These are phyloP conservation scores for Pittosporum tobira DNA, from an alignment of 129 eudicot genomes.

Conservation along the genomic window DNA sequence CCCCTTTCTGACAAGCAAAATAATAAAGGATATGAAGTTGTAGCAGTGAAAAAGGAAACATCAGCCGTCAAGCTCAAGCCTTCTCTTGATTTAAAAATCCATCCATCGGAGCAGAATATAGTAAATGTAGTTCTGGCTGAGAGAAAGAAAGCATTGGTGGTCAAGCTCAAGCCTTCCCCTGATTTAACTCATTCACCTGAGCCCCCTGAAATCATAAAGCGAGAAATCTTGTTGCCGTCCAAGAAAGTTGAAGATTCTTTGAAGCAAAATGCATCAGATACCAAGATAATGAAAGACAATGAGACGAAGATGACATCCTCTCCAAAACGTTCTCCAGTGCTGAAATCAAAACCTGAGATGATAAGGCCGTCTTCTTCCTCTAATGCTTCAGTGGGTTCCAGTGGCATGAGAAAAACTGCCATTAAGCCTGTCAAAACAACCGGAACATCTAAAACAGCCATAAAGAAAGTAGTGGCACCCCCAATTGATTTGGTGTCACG, in stretches of 20 bases:
- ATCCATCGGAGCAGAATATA: constrained; percentile 3
- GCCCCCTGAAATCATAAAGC: constrained; percentile 35
- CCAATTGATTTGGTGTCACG: constrained; percentile 19
- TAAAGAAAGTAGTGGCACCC: constrained; percentile 24
- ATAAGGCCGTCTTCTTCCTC: constrained; percentile 24
- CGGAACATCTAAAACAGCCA: constrained; percentile 18
- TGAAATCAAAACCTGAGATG: constrained; percentile 17
- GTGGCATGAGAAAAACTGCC: constrained; percentile 15
- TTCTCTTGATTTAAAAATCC: constrained; percentile 10
- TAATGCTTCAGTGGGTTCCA: constrained; percentile 18
- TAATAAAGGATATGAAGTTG: background rate
- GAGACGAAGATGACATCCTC: constrained; percentile 23
- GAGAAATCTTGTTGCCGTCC: constrained; percentile 24
- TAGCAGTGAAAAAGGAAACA: constrained; percentile 21
- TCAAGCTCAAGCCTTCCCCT: constrained; percentile 19
- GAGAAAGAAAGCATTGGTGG: constrained; percentile 15
- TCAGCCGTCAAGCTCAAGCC: constrained; percentile 16
- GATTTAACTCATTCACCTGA: constrained; percentile 12
- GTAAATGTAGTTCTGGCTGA: constrained; percentile 15
- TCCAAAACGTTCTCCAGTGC: constrained; percentile 18
- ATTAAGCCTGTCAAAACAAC: constrained; percentile 16
- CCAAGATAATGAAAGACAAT: constrained; percentile 10
- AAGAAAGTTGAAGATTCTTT: constrained; percentile 21
- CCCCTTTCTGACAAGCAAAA: constrained; percentile 12
- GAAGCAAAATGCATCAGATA: constrained; percentile 11